Base-by-base conservation (phyloP, 805 yeast species). In the Blastobotrys mokoenaii region DNA sequence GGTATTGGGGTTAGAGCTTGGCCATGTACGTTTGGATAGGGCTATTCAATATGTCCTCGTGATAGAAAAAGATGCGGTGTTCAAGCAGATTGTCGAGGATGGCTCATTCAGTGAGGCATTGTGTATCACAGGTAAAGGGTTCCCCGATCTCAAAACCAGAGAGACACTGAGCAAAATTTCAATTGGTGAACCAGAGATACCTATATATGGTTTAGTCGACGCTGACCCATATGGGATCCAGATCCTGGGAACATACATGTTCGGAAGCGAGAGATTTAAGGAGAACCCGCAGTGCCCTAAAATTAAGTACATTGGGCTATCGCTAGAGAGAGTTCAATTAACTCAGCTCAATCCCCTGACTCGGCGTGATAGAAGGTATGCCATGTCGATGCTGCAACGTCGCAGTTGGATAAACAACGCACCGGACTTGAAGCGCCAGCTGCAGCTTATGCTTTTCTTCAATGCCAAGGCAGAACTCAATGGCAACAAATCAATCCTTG, bases 191-290 rank as follows among this genome's bases (percentile, higher is more conserved):
- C 65, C 69, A 0, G 41, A 51, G 0, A 55, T 68, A 1, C 75
- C 74, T 0, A 56, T 77, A 0, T 56, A 58, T 16, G 78, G 73
- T 1, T 65, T 75, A 30, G 77, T 79, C 22, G 88, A 82, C 56
- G 71, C 82, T 12, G 88, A 82, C 52, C 74, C 82, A 2, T 77
- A 77, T 56, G 88, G 88, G 0, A 55, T 79, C 8, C 68, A 69
- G 51, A 81, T 81, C 30, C 62, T 70, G 46, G 45, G 71, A 55
- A 60, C 57, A 5, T 69, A 68, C 48, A 54, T 58, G 52, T 37
- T 41, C 43, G 57, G 68, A 12, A 44, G 57, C 27, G 8, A 8
- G 7, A 4, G 27, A 8, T 22, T 22, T 22, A 22, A 22, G 27
- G 27, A 22, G 27, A 22, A 22, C 27, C 8, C 27, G 27, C 27